Evolutionary conservation across 192 early-diverging fungal genomes (phyloP).

Genomic region (Paraglomus brasilianum): DNA sequence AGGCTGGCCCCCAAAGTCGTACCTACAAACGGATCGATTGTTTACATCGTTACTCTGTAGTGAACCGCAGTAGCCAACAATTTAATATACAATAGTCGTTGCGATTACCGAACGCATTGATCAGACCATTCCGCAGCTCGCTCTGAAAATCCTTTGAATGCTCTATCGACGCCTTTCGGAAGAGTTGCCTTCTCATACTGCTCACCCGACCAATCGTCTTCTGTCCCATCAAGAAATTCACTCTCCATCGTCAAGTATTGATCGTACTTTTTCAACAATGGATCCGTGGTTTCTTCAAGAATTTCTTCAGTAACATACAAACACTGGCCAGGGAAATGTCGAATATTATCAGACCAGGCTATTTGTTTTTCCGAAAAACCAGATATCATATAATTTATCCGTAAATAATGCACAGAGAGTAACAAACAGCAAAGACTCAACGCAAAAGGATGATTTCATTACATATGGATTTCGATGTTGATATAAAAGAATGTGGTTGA

Average conservation of each 20-base stretch:
- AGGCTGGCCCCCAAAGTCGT: conserved; percentile 68
- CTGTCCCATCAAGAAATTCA: conserved; percentile 26
- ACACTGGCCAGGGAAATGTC: conserved; percentile 50
- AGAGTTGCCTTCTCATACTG: conserved; percentile 73
- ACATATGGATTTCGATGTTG: too few species aligned
- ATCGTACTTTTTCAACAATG: conserved; percentile 41
- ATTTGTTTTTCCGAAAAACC: conserved; percentile 22
- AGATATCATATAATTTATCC: background rate
- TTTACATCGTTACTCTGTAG: background rate
- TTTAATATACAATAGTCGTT: background rate
- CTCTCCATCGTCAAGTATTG: conserved; percentile 41
- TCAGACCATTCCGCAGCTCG: conserved; percentile 70
- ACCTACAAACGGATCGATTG: conserved; percentile 40
- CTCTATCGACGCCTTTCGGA: conserved; percentile 73
- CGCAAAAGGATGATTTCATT: background rate
- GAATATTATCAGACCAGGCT: conserved; percentile 38
- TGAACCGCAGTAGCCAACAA: conserved; percentile 7
- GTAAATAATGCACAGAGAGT: background rate
- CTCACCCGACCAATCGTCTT: conserved; percentile 72
- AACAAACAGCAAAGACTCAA: background rate
- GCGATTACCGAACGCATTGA: conserved; percentile 70
- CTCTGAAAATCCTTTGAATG: conserved; percentile 79
- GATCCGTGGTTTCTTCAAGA: conserved; percentile 43
- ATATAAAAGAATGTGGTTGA: too few species aligned
- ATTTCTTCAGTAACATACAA: conserved; percentile 56